Conservation (phyloP, 345 rosid genomes). For the Acer negundo region DNA sequence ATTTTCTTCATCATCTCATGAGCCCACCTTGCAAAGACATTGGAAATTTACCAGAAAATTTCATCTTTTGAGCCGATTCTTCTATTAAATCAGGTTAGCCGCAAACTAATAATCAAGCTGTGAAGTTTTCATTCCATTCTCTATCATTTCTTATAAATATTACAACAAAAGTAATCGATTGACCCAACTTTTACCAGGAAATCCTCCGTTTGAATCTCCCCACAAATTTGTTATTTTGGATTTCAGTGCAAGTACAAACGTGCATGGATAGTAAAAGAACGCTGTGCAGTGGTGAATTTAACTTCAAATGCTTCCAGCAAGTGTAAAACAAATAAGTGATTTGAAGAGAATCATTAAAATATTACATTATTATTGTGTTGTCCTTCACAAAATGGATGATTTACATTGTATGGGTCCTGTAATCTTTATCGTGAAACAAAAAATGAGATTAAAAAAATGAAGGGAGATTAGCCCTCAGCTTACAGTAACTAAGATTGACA, state of each 20-base stretch:
- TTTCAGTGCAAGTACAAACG: no score
- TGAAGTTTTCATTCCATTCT: constrained; percentile 89
- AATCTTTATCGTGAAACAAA: constrained; percentile 23
- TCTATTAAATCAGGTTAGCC: constrained; percentile 64
- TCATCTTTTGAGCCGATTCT: constrained; percentile 75
- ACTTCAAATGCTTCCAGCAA: background rate
- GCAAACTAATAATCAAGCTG: constrained; percentile 83
- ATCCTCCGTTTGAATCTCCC: no score
- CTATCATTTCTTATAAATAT: constrained; percentile 78
- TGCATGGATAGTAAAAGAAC: no score
- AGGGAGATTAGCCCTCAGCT: constrained; percentile 19
- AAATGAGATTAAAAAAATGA: background rate
- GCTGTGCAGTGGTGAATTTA: background rate
- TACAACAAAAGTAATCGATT: no score
- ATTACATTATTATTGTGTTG: background rate
- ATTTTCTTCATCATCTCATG: constrained; percentile 61
- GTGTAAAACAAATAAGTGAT: background rate
- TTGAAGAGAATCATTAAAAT: constrained; percentile 10
- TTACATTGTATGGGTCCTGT: constrained; percentile 12
- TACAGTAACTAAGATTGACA: constrained; percentile 16
- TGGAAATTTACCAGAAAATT: constrained; percentile 71
- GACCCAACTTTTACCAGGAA: no score
- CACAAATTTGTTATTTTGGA: no score
- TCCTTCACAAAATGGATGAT: constrained; percentile 11
- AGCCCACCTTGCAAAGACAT: constrained; percentile 67